Conservation (phyloP, 225 moss, liverwort and hornwort genomes). For the Sphagnum contortum region DNA sequence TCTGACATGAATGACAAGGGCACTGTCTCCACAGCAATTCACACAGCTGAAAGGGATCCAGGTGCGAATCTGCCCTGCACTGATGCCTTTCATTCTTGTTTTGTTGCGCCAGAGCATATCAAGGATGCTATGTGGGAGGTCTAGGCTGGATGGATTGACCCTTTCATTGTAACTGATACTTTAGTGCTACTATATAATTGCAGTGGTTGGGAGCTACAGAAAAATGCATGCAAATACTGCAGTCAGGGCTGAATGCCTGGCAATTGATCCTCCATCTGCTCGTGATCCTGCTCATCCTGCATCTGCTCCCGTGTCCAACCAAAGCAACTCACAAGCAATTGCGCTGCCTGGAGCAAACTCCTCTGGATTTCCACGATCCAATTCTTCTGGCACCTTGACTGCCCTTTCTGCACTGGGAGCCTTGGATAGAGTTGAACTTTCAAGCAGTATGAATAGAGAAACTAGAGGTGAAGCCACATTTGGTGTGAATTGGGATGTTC, state of each 20-base stretch:
- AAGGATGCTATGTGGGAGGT: not conserved
- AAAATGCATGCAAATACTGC: constrained; percentile 49
- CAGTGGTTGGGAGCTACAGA: constrained; percentile 64
- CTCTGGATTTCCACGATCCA: constrained; percentile 30
- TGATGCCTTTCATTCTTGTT: not conserved
- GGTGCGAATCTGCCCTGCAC: constrained; percentile 7
- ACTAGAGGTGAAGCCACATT: constrained; percentile 16
- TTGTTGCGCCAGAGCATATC: not conserved
- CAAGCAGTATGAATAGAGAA: constrained; percentile 36
- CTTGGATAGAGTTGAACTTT: constrained; percentile 25
- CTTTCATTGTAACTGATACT: not conserved
- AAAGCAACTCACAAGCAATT: constrained; percentile 11
- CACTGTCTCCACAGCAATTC: constrained; percentile 18
- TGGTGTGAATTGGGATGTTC: constrained; percentile 31
- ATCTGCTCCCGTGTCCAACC: constrained; percentile 44
- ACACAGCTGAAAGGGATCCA: constrained; percentile 24
- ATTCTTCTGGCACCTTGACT: constrained; percentile 29
- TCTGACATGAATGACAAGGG: constrained; percentile 44
- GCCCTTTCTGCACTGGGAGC: constrained; percentile 20
- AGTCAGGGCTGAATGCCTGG: constrained; percentile 35
- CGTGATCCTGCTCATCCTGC: constrained; percentile 77
- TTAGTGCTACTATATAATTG: constrained; percentile 1
- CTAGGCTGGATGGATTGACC: not conserved
- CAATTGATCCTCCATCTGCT: constrained; percentile 66
- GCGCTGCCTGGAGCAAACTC: constrained; percentile 11